Evolutionary conservation across 768 basidiomycete genomes (phyloP), one percentile per base, ranked within the genome.

Genomic region (Galerina marginata): DNA sequence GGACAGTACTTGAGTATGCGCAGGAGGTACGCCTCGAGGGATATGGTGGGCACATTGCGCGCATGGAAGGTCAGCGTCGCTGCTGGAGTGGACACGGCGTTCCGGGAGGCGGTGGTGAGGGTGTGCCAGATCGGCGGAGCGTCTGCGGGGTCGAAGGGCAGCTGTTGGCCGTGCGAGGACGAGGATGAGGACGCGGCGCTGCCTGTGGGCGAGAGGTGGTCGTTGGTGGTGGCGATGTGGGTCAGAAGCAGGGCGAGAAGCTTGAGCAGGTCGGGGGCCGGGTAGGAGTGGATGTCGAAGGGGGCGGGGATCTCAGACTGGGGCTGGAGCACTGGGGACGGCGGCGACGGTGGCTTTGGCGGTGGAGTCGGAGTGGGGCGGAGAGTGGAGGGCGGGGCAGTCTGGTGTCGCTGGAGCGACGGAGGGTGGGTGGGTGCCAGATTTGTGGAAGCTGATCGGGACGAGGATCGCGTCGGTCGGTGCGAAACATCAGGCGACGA

Each of bases 1-100:
- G 97, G 97, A 69, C 97, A 99, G 72, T 99, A 98, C 70, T 95
- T 97, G 75, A 97, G 88, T 61, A 99, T 99, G 45, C 96, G 87
- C 25, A 96, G 80, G 9, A 99, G 87, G 70, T 99, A 99, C 2
- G 93, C 87, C 72, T 99, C 96, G 69, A 99, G 92, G 15, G 91
- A 82, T 71, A 99, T 99, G 10, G 92, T 92, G 16, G 96, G 97
- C 40, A 99, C 84, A 75, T 98, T 97, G 43, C 96, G 88, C 0
- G 97, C 97, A 72, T 99, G 97, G 73, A 98, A 99, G 25, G 94
- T 92, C 39, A 97, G 87, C 0, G 91, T 87, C 14, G 93, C 90
- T 1, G 92, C 88, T 2, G 90, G 88, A 2, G 91, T 90, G 12
- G 83, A 80, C 54, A 96, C 81, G 1, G 95, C 88, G 2, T 82